Conservation (phyloP, 768 basidiomycete species). For the Boletus sp. region DNA sequence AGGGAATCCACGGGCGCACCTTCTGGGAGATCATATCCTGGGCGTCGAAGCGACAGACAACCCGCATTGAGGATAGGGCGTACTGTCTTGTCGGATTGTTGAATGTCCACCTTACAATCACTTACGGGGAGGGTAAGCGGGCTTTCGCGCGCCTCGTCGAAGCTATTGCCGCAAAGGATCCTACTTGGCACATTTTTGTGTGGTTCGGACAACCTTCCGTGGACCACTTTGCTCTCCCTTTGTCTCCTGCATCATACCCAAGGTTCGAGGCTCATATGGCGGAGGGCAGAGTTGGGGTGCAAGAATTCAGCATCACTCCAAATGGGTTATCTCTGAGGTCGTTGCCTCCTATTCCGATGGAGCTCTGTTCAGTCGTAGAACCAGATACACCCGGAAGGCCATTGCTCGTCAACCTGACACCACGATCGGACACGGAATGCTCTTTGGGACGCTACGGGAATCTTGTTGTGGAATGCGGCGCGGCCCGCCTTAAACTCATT, state of each 20-base stretch:
- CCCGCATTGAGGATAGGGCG: constrained; percentile 19
- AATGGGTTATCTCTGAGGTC: not conserved
- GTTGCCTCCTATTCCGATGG: constrained; percentile 1
- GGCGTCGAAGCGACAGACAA: constrained; percentile 23
- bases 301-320: not conserved
- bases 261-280: not conserved
- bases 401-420: not conserved
- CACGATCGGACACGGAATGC: not conserved
- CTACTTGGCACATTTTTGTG: constrained; percentile 11
- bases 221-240: constrained; percentile 12
- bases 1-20: not conserved
- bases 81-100: constrained; percentile 23
- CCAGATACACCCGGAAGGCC: not conserved
- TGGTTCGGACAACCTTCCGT: constrained; percentile 12
- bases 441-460: not conserved
- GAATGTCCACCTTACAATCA: constrained; percentile 11
- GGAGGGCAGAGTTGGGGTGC: not conserved
- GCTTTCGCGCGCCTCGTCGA: constrained; percentile 19
- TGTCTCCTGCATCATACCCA: constrained; percentile 11
- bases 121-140: constrained; percentile 20
- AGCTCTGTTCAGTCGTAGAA: not conserved
- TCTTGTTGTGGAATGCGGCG: constrained; percentile 3
- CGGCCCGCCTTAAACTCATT: not conserved
- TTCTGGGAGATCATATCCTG: constrained; percentile 17
- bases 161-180: not conserved